These are phyloP conservation scores for Coemansia sp. DNA, from an alignment of 192 early-diverging fungal genomes.

Conservation along the genomic window DNA sequence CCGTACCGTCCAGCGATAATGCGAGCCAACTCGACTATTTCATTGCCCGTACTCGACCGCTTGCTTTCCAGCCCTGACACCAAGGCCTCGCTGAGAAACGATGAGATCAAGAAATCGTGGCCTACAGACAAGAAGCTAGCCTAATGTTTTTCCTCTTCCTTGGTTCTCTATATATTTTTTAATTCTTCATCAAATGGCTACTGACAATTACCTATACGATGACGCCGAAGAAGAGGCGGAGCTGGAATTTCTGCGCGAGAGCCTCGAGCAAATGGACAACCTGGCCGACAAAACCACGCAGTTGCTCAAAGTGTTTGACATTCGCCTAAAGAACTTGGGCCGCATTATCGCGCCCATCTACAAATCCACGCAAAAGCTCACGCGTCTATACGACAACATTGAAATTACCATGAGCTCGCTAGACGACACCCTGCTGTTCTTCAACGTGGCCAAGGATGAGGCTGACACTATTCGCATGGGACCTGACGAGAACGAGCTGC, in stretches of 20 bases:
- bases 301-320: slow-evolving; percentile 56
- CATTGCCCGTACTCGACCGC: slow-evolving; percentile 40
- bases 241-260: slow-evolving; percentile 56
- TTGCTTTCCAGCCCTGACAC: slow-evolving; percentile 29
- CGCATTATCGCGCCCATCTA: slow-evolving; percentile 55
- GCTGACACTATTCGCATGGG: slow-evolving; percentile 44
- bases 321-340: slow-evolving; percentile 52
- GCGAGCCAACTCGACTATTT: slow-evolving; percentile 39
- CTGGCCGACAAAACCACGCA: slow-evolving; percentile 52
- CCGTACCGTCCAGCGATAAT: slow-evolving; percentile 43
- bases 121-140: slow-evolving; percentile 41
- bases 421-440: slow-evolving; percentile 55
- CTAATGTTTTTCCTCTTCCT: neutral
- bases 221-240: slow-evolving; percentile 57
- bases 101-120: slow-evolving; percentile 35
- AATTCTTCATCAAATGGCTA: slow-evolving; percentile 23
- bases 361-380: slow-evolving; percentile 57
- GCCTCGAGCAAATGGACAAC: slow-evolving; percentile 59
- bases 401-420: slow-evolving; percentile 51
- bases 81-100: slow-evolving; percentile 31
- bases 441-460: slow-evolving; percentile 56
- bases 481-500: slow-evolving; percentile 54
- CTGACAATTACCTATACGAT: slow-evolving; percentile 44
- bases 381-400: slow-evolving; percentile 48
- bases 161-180: neutral